Evolutionary conservation across 768 basidiomycete genomes (phyloP), one percentile per base, ranked within the genome.

Genomic region (Russula foetens): DNA sequence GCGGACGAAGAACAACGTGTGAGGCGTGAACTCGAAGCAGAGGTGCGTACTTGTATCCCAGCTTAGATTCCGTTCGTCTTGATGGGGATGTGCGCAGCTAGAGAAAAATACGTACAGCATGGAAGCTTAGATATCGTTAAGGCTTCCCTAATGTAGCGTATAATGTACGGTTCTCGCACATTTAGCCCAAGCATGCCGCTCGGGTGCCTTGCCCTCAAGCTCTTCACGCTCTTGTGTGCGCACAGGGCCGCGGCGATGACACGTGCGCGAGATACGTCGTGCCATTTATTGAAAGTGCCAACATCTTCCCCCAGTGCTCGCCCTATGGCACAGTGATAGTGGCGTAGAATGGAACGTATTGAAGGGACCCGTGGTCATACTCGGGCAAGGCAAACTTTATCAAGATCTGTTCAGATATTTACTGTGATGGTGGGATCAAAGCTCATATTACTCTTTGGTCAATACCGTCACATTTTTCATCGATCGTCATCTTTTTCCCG

Each of bases 101-200:
- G 90, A 92, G 70, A 92, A 91, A 76, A 92, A 92, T 66, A 90
- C 89, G 0, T 92, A 90, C 66, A 89, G 83, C 67, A 69, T 88
- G 66, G 87, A 90, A 48, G 38, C 56, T 21, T 62, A 62, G 61
- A 29, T 19, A 11, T 53, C 67, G 52, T 63, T 28, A 44, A 26
- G 26, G 28, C 23, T n/a, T 38, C 26, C n/a, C n/a, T n/a, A n/a
- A n/a, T n/a, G n/a, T n/a, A n/a, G n/a, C n/a, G n/a, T n/a, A n/a
- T n/a, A n/a, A n/a, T n/a, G n/a, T n/a, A n/a, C n/a, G n/a, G n/a
- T n/a, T n/a, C n/a, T n/a, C n/a, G n/a, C n/a, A n/a, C n/a, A n/a
- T n/a, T n/a, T n/a, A n/a, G n/a, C n/a, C n/a, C n/a, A n/a, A n/a
- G n/a, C n/a, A n/a, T n/a, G n/a, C n/a, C n/a, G 35, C 9, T 12